Percentiles rank a stretch among this genome's conserved stretches.
These are phyloP conservation scores for Ophiosphaerella narmari DNA, from an alignment of 2,329 filamentous ascomycete species.

Conservation along the genomic window DNA sequence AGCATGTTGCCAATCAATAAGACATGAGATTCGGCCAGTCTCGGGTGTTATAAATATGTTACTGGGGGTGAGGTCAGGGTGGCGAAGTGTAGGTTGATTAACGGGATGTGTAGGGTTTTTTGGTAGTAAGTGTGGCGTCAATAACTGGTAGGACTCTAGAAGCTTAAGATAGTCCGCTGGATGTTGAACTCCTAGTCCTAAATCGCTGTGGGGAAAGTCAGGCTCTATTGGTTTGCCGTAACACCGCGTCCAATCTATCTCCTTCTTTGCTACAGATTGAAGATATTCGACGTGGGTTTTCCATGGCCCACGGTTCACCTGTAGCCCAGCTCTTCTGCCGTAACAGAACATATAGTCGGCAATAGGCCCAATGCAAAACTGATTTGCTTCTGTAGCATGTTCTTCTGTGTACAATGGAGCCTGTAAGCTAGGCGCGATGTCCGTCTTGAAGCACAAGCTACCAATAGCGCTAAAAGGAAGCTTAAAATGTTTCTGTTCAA, in stretches of 20 bases:
- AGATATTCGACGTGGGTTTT: constrained; percentile 18
- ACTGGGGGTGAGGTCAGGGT: constrained; percentile 16
- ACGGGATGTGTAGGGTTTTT: constrained; percentile 13
- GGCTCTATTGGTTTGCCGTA: constrained; percentile 17
- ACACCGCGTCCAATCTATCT: constrained; percentile 13
- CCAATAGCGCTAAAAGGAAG: constrained; percentile 32
- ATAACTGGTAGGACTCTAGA: constrained; percentile 7
- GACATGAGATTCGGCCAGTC: constrained; percentile 11
- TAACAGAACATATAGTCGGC: constrained; percentile 30
- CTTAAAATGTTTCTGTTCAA: constrained; percentile 27
- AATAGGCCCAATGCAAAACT: constrained; percentile 33
- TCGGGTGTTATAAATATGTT: constrained; percentile 19
- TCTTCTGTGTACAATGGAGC: constrained; percentile 13
- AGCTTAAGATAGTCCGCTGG: constrained; percentile 13
- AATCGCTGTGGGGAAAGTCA: constrained; percentile 14
- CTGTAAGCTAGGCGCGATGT: constrained; percentile 16
- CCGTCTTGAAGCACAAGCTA: constrained; percentile 33
- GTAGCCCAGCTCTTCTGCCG: constrained; percentile 23
- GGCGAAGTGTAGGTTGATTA: constrained; percentile 16
- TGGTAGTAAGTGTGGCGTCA: constrained; percentile 16
- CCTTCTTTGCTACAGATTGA: constrained; percentile 14
- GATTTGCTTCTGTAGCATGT: constrained; percentile 7
- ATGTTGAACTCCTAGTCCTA: constrained; percentile 14
- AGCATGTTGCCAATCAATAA: constrained; percentile 20
- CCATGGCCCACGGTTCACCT: constrained; percentile 34